A percentile compares a stretch with the other conserved stretches of the same genome.
Conservation (phyloP, 1,284 basidiomycete species). For the Ceratobasidium sp. region DNA sequence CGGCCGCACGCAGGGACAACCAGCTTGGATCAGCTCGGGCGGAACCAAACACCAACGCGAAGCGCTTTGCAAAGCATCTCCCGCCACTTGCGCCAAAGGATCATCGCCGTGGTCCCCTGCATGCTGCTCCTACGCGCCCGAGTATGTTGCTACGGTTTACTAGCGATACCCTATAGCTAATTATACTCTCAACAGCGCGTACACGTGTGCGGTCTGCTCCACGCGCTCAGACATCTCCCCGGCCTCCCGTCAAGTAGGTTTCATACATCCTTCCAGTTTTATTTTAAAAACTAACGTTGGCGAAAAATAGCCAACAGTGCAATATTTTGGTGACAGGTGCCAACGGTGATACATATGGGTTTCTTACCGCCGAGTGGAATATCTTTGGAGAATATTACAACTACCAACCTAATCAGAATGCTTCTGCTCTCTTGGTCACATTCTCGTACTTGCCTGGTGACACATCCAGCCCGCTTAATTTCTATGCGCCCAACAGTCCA, state of each 20-base stretch:
- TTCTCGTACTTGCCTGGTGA: conserved; percentile 22
- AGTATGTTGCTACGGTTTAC: too few species aligned
- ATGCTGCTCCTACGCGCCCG: too few species aligned
- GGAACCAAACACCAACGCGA: too few species aligned
- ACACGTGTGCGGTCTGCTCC: conserved; percentile 16
- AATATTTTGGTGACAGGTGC: not conserved
- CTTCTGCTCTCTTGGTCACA: conserved; percentile 1
- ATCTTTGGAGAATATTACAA: not conserved
- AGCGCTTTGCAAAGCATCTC: too few species aligned
- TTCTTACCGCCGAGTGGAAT: not conserved
- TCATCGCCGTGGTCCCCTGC: too few species aligned
- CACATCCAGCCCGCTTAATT: not conserved
- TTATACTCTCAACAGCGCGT: not conserved
- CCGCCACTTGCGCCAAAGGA: too few species aligned
- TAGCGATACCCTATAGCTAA: too few species aligned
- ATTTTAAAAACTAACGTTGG: not conserved
- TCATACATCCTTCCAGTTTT: not conserved
- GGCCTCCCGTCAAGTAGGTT: not conserved
- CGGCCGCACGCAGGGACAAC: too few species aligned
- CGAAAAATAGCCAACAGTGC: not conserved
- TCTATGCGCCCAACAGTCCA: conserved; percentile 14
- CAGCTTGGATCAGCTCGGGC: too few species aligned
- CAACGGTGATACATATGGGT: not conserved
- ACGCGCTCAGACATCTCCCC: not conserved
- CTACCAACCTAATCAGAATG: not conserved